Evolutionary conservation across 331 rosid genomes (phyloP).

Genomic region (Dryas integrifolia): DNA sequence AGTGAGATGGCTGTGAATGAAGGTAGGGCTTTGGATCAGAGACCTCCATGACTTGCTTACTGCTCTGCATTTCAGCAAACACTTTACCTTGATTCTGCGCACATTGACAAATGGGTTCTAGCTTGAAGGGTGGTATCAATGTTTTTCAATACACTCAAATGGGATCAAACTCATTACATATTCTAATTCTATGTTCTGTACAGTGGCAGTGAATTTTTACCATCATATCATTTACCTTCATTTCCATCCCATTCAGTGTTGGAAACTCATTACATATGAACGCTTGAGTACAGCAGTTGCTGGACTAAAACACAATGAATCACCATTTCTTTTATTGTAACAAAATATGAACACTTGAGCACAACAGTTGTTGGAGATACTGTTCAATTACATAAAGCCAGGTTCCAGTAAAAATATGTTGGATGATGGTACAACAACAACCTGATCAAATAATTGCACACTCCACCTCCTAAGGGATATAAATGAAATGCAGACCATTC

Average conservation of each 20-base stretch:
- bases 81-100: background rate
- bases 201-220: no score
- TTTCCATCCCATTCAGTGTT: no score
- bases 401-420: background rate
- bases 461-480: background rate
- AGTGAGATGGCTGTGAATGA: background rate
- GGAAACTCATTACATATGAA: no score
- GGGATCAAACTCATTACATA: no score
- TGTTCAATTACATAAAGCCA: background rate
- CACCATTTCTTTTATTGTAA: background rate
- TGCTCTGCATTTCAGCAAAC: background rate
- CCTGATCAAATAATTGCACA: background rate
- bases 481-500: background rate
- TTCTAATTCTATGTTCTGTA: no score
- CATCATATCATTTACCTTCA: no score
- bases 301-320: background rate
- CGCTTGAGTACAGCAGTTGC: no score
- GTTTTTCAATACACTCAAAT: no score
- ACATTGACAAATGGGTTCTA: no score
- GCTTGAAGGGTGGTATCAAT: no score
- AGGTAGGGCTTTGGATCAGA: background rate
- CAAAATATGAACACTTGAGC: background rate
- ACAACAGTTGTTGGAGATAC: background rate
- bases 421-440: constrained; percentile 1
- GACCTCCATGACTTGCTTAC: constrained; percentile 5